Percentiles rank a stretch among this genome's conserved stretches.
Evolutionary conservation across 2,329 filamentous ascomycete genomes (phyloP).

Genomic region (Diaporthe vexans): DNA sequence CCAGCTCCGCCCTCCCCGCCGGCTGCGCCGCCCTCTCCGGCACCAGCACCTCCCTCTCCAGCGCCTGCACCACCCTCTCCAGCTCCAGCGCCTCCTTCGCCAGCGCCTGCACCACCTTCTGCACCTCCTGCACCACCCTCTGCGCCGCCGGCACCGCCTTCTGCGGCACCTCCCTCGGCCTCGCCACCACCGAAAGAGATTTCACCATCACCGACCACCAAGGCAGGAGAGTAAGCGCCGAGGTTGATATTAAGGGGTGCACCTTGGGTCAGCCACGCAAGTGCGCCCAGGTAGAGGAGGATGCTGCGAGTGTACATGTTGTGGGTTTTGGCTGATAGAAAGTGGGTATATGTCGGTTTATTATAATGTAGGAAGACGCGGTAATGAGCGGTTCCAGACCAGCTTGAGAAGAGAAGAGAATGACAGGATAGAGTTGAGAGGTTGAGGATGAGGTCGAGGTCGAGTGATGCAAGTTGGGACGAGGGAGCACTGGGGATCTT

Average conservation of each 20-base stretch:
- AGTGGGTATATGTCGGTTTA: constrained; percentile 9
- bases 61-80: constrained; percentile 1
- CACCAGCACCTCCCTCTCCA: constrained; percentile 1
- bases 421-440: constrained; percentile 15
- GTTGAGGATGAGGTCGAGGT: not conserved
- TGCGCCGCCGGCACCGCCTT: not conserved
- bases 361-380: constrained; percentile 29
- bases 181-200: constrained; percentile 59
- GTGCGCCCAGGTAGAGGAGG: constrained; percentile 33
- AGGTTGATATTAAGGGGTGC: constrained; percentile 66
- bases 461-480: not conserved
- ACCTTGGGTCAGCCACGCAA: constrained; percentile 49
- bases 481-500: constrained; percentile 22
- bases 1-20: not conserved
- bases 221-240: constrained; percentile 63
- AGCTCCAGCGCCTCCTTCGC: not conserved
- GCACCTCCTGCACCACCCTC: constrained; percentile 12
- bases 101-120: not conserved
- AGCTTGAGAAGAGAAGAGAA: constrained; percentile 13
- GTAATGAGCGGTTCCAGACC: constrained; percentile 33
- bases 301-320: constrained; percentile 30
- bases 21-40: not conserved
- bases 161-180: constrained; percentile 52
- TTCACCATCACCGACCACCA: constrained; percentile 67
- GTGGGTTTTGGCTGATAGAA: not conserved